Evolutionary conservation across 805 yeast genomes (phyloP).

Genomic region (Lachancea sp.): DNA sequence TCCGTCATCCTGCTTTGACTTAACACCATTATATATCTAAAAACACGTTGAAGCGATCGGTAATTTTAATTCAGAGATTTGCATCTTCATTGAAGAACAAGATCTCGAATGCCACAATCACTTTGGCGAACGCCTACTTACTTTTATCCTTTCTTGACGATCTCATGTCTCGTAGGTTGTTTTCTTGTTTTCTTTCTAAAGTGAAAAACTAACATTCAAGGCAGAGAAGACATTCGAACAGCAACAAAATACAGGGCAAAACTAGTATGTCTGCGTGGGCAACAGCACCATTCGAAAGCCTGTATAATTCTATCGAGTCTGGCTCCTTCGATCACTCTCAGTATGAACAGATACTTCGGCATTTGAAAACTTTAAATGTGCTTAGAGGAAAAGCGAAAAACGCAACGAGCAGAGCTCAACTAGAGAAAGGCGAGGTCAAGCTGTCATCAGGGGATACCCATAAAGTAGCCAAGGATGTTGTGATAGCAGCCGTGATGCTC

Average conservation of each 20-base stretch:
- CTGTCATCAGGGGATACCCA: constrained; percentile 45
- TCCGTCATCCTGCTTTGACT: too few relatives aligned
- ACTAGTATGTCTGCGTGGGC: constrained; percentile 20
- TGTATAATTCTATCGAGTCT: constrained; percentile 42
- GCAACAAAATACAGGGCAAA: not conserved
- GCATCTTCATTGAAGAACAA: too few relatives aligned
- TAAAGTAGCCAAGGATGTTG: constrained; percentile 59
- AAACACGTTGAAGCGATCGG: too few relatives aligned
- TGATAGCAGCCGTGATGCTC: constrained; percentile 49
- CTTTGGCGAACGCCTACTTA: too few relatives aligned
- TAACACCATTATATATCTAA: too few relatives aligned
- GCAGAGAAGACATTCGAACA: not conserved
- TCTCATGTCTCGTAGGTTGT: not conserved
- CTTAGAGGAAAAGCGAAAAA: constrained; percentile 38
- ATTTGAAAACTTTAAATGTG: constrained; percentile 39
- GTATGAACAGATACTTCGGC: constrained; percentile 36
- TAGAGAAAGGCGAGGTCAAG: constrained; percentile 42
- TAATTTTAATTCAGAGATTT: too few relatives aligned
- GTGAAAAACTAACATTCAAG: not conserved
- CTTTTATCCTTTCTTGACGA: too few relatives aligned
- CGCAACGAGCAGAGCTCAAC: constrained; percentile 39
- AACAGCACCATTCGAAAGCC: constrained; percentile 33
- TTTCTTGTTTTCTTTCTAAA: not conserved
- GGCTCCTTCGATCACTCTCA: constrained; percentile 20
- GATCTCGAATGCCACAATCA: too few relatives aligned